These are phyloP conservation scores for Alternaria sp. DNA, from an alignment of 2,329 filamentous ascomycete genomes.

Conservation along the genomic window DNA sequence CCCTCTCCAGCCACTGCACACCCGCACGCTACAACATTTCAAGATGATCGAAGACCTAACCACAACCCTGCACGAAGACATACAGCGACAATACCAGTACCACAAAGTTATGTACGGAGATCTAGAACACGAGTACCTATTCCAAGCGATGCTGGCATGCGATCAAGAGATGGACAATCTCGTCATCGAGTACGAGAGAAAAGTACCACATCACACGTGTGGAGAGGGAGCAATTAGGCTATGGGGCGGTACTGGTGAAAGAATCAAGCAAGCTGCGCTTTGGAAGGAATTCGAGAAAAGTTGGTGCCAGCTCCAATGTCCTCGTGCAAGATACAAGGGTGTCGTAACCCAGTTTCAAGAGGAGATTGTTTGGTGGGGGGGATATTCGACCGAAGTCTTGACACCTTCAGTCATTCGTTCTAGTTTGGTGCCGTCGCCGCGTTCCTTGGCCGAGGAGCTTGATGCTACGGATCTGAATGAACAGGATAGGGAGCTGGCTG, in stretches of 20 bases:
- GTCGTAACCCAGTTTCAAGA: neutral
- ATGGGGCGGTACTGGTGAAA: neutral
- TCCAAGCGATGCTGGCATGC: neutral
- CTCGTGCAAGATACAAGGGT: neutral
- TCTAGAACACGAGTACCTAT: neutral
- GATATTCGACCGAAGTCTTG: neutral
- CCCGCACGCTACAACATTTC: neutral
- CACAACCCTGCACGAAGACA: neutral
- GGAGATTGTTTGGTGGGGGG: neutral
- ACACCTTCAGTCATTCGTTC: neutral
- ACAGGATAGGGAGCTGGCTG: neutral
- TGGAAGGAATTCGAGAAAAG: neutral
- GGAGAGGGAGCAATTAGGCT: neutral
- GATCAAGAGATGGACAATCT: neutral
- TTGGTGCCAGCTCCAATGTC: neutral
- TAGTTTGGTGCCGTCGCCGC: neutral
- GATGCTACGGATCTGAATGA: neutral
- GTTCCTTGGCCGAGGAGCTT: neutral
- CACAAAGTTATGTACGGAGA: neutral
- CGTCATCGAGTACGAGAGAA: neutral
- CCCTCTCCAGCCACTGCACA: neutral
- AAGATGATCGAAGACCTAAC: neutral
- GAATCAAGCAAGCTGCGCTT: neutral
- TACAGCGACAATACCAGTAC: neutral
- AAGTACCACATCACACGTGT: neutral